Base-by-base conservation (phyloP, 2,329 filamentous ascomycete species). In the Alternaria dauci region DNA sequence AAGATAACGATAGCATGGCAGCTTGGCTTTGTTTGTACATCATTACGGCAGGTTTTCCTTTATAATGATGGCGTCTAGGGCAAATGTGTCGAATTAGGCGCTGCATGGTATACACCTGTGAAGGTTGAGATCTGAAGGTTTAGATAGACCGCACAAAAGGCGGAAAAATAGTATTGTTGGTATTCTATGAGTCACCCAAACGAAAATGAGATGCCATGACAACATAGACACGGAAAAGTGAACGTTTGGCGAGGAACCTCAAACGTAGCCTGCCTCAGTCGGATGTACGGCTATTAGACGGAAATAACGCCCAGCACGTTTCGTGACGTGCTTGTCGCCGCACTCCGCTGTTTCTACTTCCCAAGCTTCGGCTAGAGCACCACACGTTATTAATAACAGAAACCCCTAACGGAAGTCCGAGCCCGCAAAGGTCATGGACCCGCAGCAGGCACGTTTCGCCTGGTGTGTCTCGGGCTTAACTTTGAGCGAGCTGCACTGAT, bases 1-100 rank as follows among this genome's bases (percentile, higher is more conserved):
- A 70, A 69, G 59, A 69, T 69, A 54, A 76, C 58, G 71, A 73
- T 63, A 58, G 59, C 60, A 61, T 61, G 58, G 58, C 43, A 58
- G 51, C 39, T 42, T 55, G 51, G 59, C 56, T 62, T 55, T 61
- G 58, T 50, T 63, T 73, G 69, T 73, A 71, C 58, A 73, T 58
- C 62, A 67, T 43, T 46, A 52, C 62, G 56, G 50, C 62, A 63
- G 51, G 56, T 63, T 54, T 51, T 20, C 55, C 52, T 38, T 60
- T 61, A 32, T 8, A 43, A 62, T 50, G 39, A 43, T 36, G 58
- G 61, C 53, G 61, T 54, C 58, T 52, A 42, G 46, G 46, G 28
- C n/a, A 44, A 41, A 34, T 20, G 20, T 20, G 51, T 23, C 32
- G 34, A 44, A 52, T 48, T 39, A 30, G 57, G 43, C 58, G 28